Evolutionary conservation across 306 rosid genomes (phyloP).

Genomic region (Cucumis hystrix): DNA sequence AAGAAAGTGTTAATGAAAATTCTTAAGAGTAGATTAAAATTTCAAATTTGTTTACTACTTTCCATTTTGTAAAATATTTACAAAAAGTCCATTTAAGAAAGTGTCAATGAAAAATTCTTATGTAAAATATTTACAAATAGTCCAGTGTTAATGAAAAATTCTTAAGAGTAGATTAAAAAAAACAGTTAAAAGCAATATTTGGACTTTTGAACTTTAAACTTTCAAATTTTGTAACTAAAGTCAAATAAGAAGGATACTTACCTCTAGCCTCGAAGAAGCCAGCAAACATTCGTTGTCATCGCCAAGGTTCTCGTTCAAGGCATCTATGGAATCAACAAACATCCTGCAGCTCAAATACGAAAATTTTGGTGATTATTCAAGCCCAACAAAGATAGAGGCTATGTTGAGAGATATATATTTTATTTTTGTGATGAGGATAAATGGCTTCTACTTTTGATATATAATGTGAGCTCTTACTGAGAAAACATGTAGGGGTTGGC

Average conservation of each 20-base stretch:
- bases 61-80: too few relatives aligned
- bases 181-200: too few relatives aligned
- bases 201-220: too few relatives aligned
- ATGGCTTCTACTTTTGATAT: not conserved
- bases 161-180: too few relatives aligned
- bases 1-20: too few relatives aligned
- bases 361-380: not conserved
- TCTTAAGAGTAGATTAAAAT: not conserved
- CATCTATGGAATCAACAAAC: slow-evolving; percentile 82
- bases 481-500: slow-evolving; percentile 96
- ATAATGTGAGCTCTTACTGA: slow-evolving; percentile 30
- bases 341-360: slow-evolving; percentile 42
- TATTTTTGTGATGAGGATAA: too few relatives aligned
- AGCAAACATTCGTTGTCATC: slow-evolving; percentile 29
- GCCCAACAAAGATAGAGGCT: not conserved
- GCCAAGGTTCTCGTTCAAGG: slow-evolving; percentile 33
- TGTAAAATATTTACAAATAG: too few relatives aligned
- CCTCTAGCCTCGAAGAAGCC: slow-evolving; percentile 74
- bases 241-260: not conserved
- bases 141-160: too few relatives aligned
- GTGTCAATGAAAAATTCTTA: too few relatives aligned
- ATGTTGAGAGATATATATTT: not conserved
- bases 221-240: too few relatives aligned
- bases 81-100: too few relatives aligned
- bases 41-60: too few relatives aligned